phyloP scores from a whole-genome alignment of 176 grass and related monocot species.

The Eleusine indica region DNA sequence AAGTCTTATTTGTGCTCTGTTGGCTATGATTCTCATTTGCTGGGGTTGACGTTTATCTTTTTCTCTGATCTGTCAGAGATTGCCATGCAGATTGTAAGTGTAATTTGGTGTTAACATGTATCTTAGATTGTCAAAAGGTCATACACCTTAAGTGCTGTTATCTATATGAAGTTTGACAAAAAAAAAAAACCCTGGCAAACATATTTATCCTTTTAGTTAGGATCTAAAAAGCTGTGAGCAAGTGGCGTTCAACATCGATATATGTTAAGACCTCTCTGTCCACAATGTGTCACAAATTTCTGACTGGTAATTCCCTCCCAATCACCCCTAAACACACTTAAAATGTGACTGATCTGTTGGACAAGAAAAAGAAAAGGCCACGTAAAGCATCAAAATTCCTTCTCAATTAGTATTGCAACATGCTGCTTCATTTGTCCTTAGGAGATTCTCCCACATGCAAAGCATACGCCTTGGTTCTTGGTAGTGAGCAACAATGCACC shows the following conservation, averaged over 20 bases:
- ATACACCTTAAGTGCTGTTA: constrained; percentile 11
- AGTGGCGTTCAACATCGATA: not conserved
- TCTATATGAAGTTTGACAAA: not conserved
- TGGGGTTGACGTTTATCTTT: constrained; percentile 26
- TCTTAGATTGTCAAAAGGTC: not conserved
- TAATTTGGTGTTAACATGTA: not conserved
- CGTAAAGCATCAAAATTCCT: constrained; percentile 2
- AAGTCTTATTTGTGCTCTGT: constrained; percentile 19
- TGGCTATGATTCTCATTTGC: constrained; percentile 10
- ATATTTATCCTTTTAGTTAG: not conserved
- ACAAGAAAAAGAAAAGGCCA: not conserved
- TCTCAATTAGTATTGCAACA: constrained; percentile 55
- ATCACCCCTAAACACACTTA: not conserved
- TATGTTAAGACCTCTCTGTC: not conserved
- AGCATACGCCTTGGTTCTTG: constrained; percentile 82
- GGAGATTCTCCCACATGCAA: constrained; percentile 80
- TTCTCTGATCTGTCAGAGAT: constrained; percentile 12
- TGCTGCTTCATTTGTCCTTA: constrained; percentile 57
- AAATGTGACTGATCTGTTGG: constrained; percentile 11
- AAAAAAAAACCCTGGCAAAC: not conserved
- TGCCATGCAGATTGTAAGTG: not conserved
- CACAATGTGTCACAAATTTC: constrained; percentile 21
- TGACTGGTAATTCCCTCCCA: not conserved
- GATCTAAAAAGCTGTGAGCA: not conserved
- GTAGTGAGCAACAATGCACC: constrained; percentile 89